These are phyloP conservation scores for Ganoderma boninense DNA, from an alignment of 1,284 basidiomycete species.

Conservation along the genomic window DNA sequence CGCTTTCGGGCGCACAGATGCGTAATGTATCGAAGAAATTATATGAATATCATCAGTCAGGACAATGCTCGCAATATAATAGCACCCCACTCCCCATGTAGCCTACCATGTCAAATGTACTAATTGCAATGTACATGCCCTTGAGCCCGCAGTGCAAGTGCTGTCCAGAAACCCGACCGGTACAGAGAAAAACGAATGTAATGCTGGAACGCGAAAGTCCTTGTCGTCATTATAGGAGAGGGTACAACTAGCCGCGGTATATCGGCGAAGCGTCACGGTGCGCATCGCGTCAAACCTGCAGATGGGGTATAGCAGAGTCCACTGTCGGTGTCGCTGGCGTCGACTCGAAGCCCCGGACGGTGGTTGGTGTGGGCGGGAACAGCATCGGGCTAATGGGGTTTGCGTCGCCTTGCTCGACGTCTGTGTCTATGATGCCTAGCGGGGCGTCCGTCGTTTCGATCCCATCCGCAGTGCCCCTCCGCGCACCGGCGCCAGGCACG, in stretches of 20 bases:
- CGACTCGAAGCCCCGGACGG: slow-evolving; percentile 14
- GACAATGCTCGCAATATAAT: slow-evolving; percentile 23
- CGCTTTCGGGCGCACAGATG: slow-evolving; percentile 38
- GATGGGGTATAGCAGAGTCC: slow-evolving; percentile 47
- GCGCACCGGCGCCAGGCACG: slow-evolving; percentile 72
- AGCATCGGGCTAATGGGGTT: slow-evolving; percentile 24
- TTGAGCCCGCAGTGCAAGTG: slow-evolving; percentile 9
- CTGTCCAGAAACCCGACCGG: slow-evolving; percentile 12
- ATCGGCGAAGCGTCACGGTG: slow-evolving; percentile 9
- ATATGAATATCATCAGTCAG: slow-evolving; percentile 11
- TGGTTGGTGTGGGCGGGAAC: slow-evolving; percentile 29
- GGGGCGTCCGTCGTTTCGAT: slow-evolving; percentile 65
- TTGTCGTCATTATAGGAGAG: slow-evolving; percentile 19
- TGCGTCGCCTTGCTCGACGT: slow-evolving; percentile 55
- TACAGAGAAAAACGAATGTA: neutral
- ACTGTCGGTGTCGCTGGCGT: slow-evolving; percentile 16
- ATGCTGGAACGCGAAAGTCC: slow-evolving; percentile 4
- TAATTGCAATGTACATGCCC: slow-evolving; percentile 23
- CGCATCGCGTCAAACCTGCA: slow-evolving; percentile 46
- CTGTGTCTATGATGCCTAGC: slow-evolving; percentile 47
- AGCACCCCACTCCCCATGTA: slow-evolving; percentile 12
- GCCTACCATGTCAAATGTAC: slow-evolving; percentile 15
- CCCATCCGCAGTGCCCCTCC: slow-evolving; percentile 70
- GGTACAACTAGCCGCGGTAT: slow-evolving; percentile 23
- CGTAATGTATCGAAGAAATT: slow-evolving; percentile 34